Percentiles rank a stretch among this genome's conserved stretches.
phyloP scores from a whole-genome alignment of 805 yeast genomes.

The Candida yuanshanica region DNA sequence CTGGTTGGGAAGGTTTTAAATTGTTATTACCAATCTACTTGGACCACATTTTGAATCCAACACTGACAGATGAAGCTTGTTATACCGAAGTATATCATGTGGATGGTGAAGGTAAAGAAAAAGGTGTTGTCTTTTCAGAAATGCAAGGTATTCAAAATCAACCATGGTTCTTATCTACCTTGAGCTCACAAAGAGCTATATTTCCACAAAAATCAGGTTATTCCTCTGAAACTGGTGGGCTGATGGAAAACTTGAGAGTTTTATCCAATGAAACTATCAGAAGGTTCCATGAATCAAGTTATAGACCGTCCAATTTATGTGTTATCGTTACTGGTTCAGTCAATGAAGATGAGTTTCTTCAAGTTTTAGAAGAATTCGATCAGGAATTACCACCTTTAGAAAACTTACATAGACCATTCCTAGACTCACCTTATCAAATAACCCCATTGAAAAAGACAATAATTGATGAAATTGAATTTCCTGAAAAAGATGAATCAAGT shows the following conservation, averaged over 20 bases:
- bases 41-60: constrained; percentile 82
- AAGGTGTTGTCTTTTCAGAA: constrained; percentile 95
- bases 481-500: constrained; percentile 81
- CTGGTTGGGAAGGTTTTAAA: constrained; percentile 95
- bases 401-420: constrained; percentile 60
- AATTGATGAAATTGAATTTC: constrained; percentile 61
- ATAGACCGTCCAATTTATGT: constrained; percentile 80
- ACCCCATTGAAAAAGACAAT: constrained; percentile 26
- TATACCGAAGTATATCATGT: constrained; percentile 92
- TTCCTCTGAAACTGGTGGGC: constrained; percentile 91
- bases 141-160: constrained; percentile 91
- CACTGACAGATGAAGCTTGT: constrained; percentile 85
- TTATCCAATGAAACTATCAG: constrained; percentile 71
- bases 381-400: constrained; percentile 38
- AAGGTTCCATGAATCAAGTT: constrained; percentile 63
- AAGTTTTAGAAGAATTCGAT: constrained; percentile 59
- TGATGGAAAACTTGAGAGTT: constrained; percentile 67
- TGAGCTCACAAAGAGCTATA: constrained; percentile 54
- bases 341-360: constrained; percentile 66
- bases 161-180: constrained; percentile 58
- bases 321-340: constrained; percentile 82
- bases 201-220: constrained; percentile 67
- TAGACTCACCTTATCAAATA: constrained; percentile 53
- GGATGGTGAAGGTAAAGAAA: constrained; percentile 85
- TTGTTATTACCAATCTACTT: constrained; percentile 80